Evolutionary conservation across 768 basidiomycete genomes (phyloP), one percentile per base, ranked within the genome.

Genomic region (Lactifluus rugatus): DNA sequence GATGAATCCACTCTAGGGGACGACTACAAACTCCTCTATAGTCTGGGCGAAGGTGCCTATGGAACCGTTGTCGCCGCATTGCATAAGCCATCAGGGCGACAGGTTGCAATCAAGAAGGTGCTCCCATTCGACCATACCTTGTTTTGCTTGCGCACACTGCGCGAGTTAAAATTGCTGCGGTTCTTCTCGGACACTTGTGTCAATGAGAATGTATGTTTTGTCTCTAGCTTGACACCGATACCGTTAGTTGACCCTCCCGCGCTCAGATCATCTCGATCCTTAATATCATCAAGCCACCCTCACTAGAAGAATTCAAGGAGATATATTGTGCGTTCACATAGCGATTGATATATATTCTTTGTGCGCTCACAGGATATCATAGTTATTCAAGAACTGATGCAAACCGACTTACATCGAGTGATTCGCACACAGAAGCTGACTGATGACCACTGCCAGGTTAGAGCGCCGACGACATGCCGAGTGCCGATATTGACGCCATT

Each of bases 81-180:
- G 37, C 93, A 96, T 73, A 81, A 82, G 65, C 87, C 89, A 5
- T 82, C 84, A 8, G 82, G 85, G 32, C 82, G 83, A 59, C 82
- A 90, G 69, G 92, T 97, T 16, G 94, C 93, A 44, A 94, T 95
- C 74, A 97, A 95, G 80, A 93, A 91, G 73, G 87, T 96, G 66
- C 82, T 89, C 42, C 93, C 93, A 9, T 95, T 96, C 71, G 93
- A 95, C 67, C 93, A 95, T 69, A 86, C 89, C 32, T 78, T 95
- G 70, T 95, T 93, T 75, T 91, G 88, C 66, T 74, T 95, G 68
- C 80, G 87, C 58, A 97, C 93, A 2, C 75, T 96, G 52, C 81
- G 93, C 60, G 94, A 96, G 74, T 78, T 96, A 70, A 95, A 96
- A 74, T 76, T 96, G 19, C 78, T 89, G 69, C 87, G 85, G 69